These are phyloP conservation scores for Ramichloridium luteum DNA, from an alignment of 2,329 filamentous ascomycete species.

Conservation along the genomic window DNA sequence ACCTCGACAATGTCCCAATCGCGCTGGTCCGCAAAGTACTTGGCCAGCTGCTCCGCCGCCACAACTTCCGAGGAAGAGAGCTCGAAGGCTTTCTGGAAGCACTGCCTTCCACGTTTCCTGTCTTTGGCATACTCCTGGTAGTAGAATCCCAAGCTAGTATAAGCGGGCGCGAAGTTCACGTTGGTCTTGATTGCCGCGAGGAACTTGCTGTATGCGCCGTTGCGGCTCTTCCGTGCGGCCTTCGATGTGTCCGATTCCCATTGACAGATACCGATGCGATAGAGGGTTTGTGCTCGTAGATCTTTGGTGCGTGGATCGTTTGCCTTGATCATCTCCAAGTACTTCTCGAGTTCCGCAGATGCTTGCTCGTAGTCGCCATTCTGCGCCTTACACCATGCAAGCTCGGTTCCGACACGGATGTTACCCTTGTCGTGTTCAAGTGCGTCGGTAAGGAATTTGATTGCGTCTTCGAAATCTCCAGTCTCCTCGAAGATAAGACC, in stretches of 20 bases:
- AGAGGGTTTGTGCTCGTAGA: conserved; percentile 73
- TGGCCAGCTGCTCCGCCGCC: conserved; percentile 76
- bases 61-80: conserved; percentile 75
- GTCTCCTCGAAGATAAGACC: conserved; percentile 90
- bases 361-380: conserved; percentile 62
- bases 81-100: conserved; percentile 93
- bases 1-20: conserved; percentile 97
- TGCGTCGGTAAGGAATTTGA: conserved; percentile 68
- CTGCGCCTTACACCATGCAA: conserved; percentile 83
- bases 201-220: conserved; percentile 73
- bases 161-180: conserved; percentile 76
- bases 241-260: conserved; percentile 73
- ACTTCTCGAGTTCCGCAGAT: conserved; percentile 56
- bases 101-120: conserved; percentile 72
- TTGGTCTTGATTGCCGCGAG: conserved; percentile 75
- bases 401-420: conserved; percentile 68
- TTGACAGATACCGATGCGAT: conserved; percentile 73
- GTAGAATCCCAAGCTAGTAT: conserved; percentile 80
- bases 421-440: conserved; percentile 61
- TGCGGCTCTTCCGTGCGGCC: conserved; percentile 63
- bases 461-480: conserved; percentile 71
- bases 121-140: conserved; percentile 87
- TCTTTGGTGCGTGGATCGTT: conserved; percentile 51
- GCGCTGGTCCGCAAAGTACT: conserved; percentile 72
- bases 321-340: conserved; percentile 52